Evolutionary conservation across 768 basidiomycete species (phyloP).

Genomic region (Lactifluus pinguis): DNA sequence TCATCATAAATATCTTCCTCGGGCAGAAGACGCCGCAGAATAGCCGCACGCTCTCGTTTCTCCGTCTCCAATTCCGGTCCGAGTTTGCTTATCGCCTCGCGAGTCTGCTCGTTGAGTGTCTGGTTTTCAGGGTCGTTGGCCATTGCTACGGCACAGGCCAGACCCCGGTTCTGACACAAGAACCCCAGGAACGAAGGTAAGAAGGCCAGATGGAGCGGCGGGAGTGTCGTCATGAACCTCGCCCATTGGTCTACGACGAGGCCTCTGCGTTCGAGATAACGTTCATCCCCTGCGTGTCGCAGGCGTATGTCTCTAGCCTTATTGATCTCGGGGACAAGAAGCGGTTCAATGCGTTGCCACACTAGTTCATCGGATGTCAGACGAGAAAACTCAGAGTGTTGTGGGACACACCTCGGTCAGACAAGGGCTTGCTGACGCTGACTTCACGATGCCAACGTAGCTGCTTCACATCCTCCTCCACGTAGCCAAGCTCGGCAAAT

Average conservation of each 20-base stretch:
- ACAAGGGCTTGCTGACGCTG: conserved; percentile 6
- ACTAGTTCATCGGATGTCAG: neutral
- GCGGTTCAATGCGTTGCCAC: conserved; percentile 3
- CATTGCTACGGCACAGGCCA: neutral
- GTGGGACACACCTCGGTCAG: conserved; percentile 5
- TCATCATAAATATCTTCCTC: neutral
- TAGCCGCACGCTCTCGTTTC: neutral
- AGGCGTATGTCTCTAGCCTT: neutral
- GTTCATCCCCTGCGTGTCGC: neutral
- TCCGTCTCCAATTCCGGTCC: neutral
- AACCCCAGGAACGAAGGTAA: neutral
- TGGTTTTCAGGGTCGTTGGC: neutral
- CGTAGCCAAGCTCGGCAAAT: neutral
- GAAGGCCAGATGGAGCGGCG: neutral
- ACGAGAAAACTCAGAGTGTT: neutral
- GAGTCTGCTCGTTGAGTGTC: neutral
- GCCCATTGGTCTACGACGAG: neutral
- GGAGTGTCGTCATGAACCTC: neutral
- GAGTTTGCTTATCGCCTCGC: neutral
- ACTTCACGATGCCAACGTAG: conserved; percentile 11
- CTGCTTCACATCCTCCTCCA: neutral
- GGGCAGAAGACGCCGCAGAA: conserved; percentile 2
- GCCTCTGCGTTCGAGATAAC: neutral
- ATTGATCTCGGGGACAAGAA: conserved; percentile 1
- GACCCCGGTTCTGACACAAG: neutral